These are phyloP conservation scores for Excoecaria cochinchinensis DNA, from an alignment of 345 rosid genomes.

Conservation along the genomic window DNA sequence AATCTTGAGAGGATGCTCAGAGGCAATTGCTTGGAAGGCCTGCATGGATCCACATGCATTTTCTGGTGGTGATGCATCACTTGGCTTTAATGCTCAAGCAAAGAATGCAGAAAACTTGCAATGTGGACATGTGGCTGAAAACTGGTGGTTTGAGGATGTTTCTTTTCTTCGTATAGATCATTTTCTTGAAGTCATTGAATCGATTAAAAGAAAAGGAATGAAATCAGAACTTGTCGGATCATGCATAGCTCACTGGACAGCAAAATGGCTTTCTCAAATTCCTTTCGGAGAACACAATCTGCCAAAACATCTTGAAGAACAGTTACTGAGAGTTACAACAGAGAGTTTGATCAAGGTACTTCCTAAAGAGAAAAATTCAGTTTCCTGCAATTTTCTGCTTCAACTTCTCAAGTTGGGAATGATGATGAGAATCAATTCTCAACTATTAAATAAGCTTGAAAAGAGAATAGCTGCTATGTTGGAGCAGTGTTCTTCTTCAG, in stretches of 20 bases:
- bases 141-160: slow-evolving; percentile 63
- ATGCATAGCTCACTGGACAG: slow-evolving; percentile 49
- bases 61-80: slow-evolving; percentile 7
- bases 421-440: slow-evolving; percentile 26
- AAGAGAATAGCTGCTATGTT: slow-evolving; percentile 38
- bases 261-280: slow-evolving; percentile 44
- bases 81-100: neutral
- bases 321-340: slow-evolving; percentile 30
- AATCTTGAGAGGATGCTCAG: slow-evolving; percentile 44
- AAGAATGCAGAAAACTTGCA: slow-evolving; percentile 12
- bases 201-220: slow-evolving; percentile 38
- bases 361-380: slow-evolving; percentile 43
- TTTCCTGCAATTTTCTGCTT: slow-evolving; percentile 56
- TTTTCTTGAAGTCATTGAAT: slow-evolving; percentile 48
- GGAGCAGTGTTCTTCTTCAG: slow-evolving; percentile 42
- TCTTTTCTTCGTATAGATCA: slow-evolving; percentile 55
- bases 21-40: slow-evolving; percentile 53
- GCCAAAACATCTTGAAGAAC: slow-evolving; percentile 28
- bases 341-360: slow-evolving; percentile 47
- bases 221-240: slow-evolving; percentile 43
- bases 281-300: slow-evolving; percentile 25
- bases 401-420: slow-evolving; percentile 46
- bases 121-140: slow-evolving; percentile 16
- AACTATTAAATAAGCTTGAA: slow-evolving; percentile 27
- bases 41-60: slow-evolving; percentile 27